Evolutionary conservation across 495 filamentous ascomycete species (phyloP).

Genomic region (Aspergillus saccharolyticus): DNA sequence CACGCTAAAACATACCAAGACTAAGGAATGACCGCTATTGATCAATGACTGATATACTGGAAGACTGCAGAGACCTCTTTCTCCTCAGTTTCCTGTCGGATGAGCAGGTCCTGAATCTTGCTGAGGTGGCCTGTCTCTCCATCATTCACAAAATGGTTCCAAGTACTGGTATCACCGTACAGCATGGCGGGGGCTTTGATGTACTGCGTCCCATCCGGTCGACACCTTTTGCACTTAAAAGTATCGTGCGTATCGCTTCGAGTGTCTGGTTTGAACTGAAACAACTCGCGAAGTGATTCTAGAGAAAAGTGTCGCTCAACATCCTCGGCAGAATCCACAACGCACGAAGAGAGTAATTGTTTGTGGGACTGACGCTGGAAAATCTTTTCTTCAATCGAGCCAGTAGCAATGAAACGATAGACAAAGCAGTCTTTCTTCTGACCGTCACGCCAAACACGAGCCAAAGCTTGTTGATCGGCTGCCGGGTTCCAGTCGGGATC

Average conservation of each 20-base stretch:
- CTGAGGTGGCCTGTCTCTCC: conserved; percentile 61
- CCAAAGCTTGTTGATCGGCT: conserved; percentile 94
- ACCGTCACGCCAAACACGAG: conserved; percentile 96
- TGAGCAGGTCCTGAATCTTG: conserved; percentile 83
- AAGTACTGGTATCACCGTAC: conserved; percentile 97
- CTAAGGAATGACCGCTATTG: not conserved
- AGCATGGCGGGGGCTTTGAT: conserved; percentile 90
- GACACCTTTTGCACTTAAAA: conserved; percentile 97
- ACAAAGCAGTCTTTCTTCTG: conserved; percentile 99
- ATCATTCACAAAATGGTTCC: conserved; percentile 93
- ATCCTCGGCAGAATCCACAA: conserved; percentile 96
- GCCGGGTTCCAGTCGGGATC: conserved; percentile 99
- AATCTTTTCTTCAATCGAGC: conserved; percentile 99
- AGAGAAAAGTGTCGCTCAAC: conserved; percentile 94
- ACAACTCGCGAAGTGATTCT: conserved; percentile 83
- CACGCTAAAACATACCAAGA: not conserved
- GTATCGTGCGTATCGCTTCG: conserved; percentile 95
- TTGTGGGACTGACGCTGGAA: conserved; percentile 99
- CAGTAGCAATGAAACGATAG: conserved; percentile 96
- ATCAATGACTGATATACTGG: conserved; percentile 94
- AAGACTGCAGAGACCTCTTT: conserved; percentile 88
- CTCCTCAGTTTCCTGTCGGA: conserved; percentile 79
- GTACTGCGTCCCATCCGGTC: conserved; percentile 75
- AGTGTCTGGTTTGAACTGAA: conserved; percentile 82
- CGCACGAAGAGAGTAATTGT: conserved; percentile 90